A percentile compares a stretch with the other conserved stretches of the same genome.
Conservation (phyloP, 176 grass and related monocot genomes). For the Ensete glaucum region DNA sequence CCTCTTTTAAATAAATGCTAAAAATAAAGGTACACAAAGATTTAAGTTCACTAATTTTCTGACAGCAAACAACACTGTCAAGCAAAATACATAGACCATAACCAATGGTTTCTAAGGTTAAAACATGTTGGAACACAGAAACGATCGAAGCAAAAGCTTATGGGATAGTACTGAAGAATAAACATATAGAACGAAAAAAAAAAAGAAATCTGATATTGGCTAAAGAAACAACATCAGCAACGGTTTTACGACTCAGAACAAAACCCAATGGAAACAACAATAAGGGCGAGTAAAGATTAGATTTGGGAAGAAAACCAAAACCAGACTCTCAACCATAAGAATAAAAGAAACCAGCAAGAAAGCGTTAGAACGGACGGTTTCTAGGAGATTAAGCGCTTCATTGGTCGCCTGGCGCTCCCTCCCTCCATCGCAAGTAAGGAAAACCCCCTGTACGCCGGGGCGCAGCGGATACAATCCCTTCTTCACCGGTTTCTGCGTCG, state of each 20-base stretch:
- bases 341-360: not conserved
- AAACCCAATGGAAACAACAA: not conserved
- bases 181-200: not conserved
- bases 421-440: conserved; percentile 90
- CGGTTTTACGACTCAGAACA: not conserved
- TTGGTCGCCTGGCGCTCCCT: conserved; percentile 82
- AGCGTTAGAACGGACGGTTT: conserved; percentile 34
- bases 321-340: conserved; percentile 11
- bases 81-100: not conserved
- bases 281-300: not conserved
- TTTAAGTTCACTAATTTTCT: not conserved
- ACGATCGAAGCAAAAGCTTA: no score
- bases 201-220: no score
- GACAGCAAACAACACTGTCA: not conserved
- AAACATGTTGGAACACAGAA: not conserved
- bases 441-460: conserved; percentile 87
- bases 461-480: conserved; percentile 73
- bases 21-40: no score
- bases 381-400: conserved; percentile 76
- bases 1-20: no score
- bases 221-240: not conserved
- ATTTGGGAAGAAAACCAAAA: not conserved
- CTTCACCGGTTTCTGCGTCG: conserved; percentile 37
- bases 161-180: not conserved
- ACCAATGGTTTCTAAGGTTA: not conserved